Evolutionary conservation across 2,329 filamentous ascomycete genomes (phyloP).

Genomic region (Dactylonectria macrodidyma): DNA sequence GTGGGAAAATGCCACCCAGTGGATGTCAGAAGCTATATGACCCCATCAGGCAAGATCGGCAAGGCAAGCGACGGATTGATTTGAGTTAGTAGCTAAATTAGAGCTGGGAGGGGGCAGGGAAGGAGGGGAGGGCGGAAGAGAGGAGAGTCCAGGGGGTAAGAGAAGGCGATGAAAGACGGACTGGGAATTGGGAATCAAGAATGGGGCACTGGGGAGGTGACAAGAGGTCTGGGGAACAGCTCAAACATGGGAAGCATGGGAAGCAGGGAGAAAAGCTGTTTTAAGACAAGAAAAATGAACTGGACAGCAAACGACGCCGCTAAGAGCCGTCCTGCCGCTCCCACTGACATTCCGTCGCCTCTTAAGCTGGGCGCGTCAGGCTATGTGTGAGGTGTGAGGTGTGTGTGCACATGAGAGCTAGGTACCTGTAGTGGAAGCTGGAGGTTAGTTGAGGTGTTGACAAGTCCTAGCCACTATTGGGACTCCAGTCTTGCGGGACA

Average conservation of each 20-base stretch:
- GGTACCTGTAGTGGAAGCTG: too few species aligned
- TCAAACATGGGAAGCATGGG: constrained; percentile 1
- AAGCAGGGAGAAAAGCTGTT: not conserved
- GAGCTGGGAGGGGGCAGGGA: not conserved
- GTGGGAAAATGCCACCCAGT: constrained; percentile 4
- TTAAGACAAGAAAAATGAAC: constrained; percentile 24
- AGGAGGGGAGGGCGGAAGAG: not conserved
- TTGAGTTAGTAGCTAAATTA: not conserved
- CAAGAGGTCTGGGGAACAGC: constrained; percentile 10
- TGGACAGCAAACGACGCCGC: constrained; percentile 39
- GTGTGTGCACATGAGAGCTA: constrained; percentile 4
- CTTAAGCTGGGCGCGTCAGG: constrained; percentile 23
- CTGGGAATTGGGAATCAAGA: constrained; percentile 17
- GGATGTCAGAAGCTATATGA: constrained; percentile 14
- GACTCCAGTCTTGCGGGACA: constrained; percentile 1
- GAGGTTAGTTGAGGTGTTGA: not conserved
- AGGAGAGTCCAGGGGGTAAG: constrained; percentile 2
- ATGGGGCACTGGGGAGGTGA: constrained; percentile 8
- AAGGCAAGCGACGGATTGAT: constrained; percentile 13
- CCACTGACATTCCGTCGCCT: constrained; percentile 39
- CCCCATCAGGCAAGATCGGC: constrained; percentile 18
- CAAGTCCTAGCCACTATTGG: constrained; percentile 7
- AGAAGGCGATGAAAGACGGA: not conserved
- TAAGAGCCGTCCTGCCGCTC: constrained; percentile 39
- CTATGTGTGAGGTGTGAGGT: constrained; percentile 8